phyloP scores from a whole-genome alignment of 78 protist species.

The Parvularia atlantis region DNA sequence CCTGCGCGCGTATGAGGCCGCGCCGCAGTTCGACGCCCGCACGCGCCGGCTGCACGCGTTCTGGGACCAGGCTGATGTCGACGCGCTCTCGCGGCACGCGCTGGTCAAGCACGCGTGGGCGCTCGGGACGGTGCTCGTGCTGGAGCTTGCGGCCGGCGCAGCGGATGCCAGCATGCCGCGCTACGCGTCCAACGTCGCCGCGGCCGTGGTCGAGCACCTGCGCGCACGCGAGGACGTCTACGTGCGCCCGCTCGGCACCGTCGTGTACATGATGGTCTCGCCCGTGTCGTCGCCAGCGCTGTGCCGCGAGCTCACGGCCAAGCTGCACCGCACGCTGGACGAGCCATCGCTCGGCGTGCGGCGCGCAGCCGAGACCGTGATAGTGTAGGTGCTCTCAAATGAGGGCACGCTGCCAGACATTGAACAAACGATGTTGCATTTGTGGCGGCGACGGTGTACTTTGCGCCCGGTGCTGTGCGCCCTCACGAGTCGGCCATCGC shows the following conservation, averaged over 20 bases:
- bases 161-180: neutral
- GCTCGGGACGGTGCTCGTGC: neutral
- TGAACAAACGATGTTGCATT: no score
- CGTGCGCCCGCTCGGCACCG: conserved; percentile 25
- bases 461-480: no score
- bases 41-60: neutral
- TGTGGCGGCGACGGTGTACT: no score
- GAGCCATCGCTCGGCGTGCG: no score
- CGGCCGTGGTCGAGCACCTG: neutral
- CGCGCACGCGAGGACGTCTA: neutral
- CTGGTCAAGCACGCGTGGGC: neutral
- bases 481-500: no score
- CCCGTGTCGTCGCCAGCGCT: no score
- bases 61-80: neutral
- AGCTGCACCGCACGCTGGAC: no score
- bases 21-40: neutral
- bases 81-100: neutral
- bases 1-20: neutral
- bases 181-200: no score
- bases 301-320: no score
- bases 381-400: no score
- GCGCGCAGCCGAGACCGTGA: no score
- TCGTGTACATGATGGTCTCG: conserved; percentile 11
- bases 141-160: neutral
- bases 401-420: no score